These are phyloP conservation scores for Chaetoscypha palmicola DNA, from an alignment of 2,329 filamentous ascomycete genomes.

Conservation along the genomic window DNA sequence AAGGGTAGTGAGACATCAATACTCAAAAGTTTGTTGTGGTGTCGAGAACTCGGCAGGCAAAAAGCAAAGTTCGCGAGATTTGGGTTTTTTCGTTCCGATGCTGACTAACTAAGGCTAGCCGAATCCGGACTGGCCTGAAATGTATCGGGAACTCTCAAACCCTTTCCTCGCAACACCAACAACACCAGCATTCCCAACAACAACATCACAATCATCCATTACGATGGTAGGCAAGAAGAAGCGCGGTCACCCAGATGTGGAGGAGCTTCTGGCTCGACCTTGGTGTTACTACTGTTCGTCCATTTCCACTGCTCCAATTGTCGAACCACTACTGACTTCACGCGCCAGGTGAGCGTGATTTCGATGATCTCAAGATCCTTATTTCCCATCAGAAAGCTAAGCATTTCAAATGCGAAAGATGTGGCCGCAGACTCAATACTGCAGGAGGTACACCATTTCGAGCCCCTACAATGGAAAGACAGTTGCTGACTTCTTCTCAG, in stretches of 20 bases:
- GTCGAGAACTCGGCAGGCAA: too few species aligned
- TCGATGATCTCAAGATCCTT: slow-evolving; percentile 93
- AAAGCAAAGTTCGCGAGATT: too few species aligned
- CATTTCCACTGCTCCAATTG: slow-evolving; percentile 1
- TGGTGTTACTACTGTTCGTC: slow-evolving; percentile 94
- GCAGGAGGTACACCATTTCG: slow-evolving; percentile 64
- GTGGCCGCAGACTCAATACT: slow-evolving; percentile 81
- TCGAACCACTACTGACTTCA: slow-evolving; percentile 19
- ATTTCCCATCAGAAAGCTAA: slow-evolving; percentile 99
- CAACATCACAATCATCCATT: slow-evolving; percentile 5
- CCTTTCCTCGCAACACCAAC: slow-evolving; percentile 6
- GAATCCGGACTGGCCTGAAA: too few species aligned
- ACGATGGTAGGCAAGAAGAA: slow-evolving; percentile 79
- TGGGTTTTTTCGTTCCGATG: too few species aligned
- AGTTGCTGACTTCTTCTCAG: slow-evolving; percentile 38
- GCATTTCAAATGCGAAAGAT: slow-evolving; percentile 96
- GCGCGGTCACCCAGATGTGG: slow-evolving; percentile 75
- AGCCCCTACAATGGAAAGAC: slow-evolving; percentile 9
- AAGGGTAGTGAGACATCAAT: too few species aligned
- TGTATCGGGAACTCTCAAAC: slow-evolving; percentile 1
- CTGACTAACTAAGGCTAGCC: too few species aligned
- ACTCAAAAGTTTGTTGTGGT: too few species aligned
- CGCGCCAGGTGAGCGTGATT: slow-evolving; percentile 73
- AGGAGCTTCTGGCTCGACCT: slow-evolving; percentile 78
- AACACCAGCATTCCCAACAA: not conserved